Conservation (phyloP, 2,329 filamentous ascomycete genomes). For the Stagonosporopsis tanaceti region DNA sequence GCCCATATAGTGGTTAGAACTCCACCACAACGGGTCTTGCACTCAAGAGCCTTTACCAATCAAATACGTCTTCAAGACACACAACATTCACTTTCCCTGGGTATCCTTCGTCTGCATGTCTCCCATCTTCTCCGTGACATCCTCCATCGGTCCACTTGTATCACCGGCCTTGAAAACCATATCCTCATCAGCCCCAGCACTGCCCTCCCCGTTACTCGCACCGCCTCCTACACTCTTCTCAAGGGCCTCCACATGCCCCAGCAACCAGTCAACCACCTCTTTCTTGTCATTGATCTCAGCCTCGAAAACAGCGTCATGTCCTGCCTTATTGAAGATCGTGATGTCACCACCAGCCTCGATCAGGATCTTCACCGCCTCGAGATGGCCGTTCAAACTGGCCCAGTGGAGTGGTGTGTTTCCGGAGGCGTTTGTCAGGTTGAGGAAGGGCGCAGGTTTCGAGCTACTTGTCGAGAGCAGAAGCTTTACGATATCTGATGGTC, state of each 20-base stretch:
- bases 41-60: not conserved
- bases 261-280: conserved; percentile 58
- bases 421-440: conserved; percentile 77
- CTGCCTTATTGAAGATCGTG: conserved; percentile 79
- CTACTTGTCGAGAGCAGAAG: conserved; percentile 49
- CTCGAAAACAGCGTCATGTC: conserved; percentile 69
- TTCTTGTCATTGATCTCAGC: conserved; percentile 59
- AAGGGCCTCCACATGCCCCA: conserved; percentile 56
- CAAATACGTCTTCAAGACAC: not conserved
- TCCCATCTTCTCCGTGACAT: conserved; percentile 44
- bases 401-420: conserved; percentile 95
- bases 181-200: conserved; percentile 25
- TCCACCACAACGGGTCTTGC: not conserved
- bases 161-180: conserved; percentile 22
- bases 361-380: conserved; percentile 79
- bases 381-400: conserved; percentile 88
- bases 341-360: conserved; percentile 80
- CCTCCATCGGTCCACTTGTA: conserved; percentile 35
- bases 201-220: conserved; percentile 36
- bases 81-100: conserved; percentile 11
- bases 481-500: conserved; percentile 43
- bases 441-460: conserved; percentile 51
- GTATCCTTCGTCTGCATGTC: conserved; percentile 35
- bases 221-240: conserved; percentile 50
- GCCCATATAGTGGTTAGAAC: not conserved